Evolutionary conservation across 2,329 filamentous ascomycete species (phyloP).

Genomic region (Phoma herbarum): DNA sequence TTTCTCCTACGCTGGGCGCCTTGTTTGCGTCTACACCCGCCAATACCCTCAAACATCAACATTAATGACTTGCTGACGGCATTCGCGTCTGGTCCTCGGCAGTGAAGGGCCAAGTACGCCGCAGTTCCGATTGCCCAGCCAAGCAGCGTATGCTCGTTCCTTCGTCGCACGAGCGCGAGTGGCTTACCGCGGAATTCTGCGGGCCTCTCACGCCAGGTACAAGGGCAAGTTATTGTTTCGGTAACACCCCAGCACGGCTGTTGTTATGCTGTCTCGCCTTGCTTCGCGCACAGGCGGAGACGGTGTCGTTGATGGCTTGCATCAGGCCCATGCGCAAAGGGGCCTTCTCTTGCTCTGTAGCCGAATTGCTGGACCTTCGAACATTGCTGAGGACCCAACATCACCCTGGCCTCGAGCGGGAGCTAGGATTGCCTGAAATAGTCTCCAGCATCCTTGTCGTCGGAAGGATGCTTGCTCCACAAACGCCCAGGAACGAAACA

Average conservation of each 20-base stretch:
- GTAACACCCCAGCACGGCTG: conserved; percentile 2
- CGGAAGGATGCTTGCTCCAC: conserved; percentile 26
- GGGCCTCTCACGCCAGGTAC: conserved; percentile 13
- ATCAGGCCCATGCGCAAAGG: not conserved
- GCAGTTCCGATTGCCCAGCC: conserved; percentile 17
- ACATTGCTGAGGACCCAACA: conserved; percentile 3
- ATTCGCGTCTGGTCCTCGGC: conserved; percentile 7
- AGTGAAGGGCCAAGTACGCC: conserved; percentile 12
- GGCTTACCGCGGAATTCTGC: conserved; percentile 2
- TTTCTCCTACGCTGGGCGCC: conserved; percentile 14
- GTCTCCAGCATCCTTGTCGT: conserved; percentile 6
- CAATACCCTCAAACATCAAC: conserved; percentile 13
- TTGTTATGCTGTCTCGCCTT: conserved; percentile 19
- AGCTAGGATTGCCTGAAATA: conserved; percentile 6
- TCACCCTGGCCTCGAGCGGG: conserved; percentile 3
- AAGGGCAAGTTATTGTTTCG: not conserved
- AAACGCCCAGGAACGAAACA: conserved; percentile 28
- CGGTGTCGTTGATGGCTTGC: conserved; percentile 5
- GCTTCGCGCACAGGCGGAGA: conserved; percentile 5
- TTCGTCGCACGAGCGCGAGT: conserved; percentile 16
- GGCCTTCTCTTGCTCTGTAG: not conserved
- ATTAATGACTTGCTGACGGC: conserved; percentile 15
- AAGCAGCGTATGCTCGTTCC: conserved; percentile 29
- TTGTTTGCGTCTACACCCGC: conserved; percentile 6
- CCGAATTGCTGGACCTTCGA: not conserved